Evolutionary conservation across 805 yeast species (phyloP).

Genomic region (Saccharomycopsis guyanensis): DNA sequence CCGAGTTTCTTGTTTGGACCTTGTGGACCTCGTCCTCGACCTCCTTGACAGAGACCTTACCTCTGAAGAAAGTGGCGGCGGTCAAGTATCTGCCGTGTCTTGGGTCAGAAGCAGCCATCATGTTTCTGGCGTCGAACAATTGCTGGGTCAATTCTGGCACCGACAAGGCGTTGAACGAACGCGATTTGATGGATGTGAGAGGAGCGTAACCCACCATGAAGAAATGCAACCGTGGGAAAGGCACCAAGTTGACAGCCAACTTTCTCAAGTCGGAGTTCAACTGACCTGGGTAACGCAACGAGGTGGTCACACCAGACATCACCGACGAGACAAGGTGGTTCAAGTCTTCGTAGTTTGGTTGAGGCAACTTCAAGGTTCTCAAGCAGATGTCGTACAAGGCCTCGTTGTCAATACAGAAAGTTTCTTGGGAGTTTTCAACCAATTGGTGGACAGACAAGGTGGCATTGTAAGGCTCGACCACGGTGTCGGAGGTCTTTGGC

Average conservation of each 20-base stretch:
- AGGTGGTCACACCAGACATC: slow-evolving; percentile 93
- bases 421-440: slow-evolving; percentile 85
- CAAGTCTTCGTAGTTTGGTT: slow-evolving; percentile 72
- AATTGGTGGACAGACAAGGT: slow-evolving; percentile 85
- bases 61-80: slow-evolving; percentile 91
- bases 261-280: slow-evolving; percentile 88
- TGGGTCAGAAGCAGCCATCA: slow-evolving; percentile 96
- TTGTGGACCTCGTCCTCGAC: slow-evolving; percentile 90
- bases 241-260: slow-evolving; percentile 88
- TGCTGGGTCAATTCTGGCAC: slow-evolving; percentile 93
- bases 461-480: slow-evolving; percentile 92
- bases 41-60: slow-evolving; percentile 86
- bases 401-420: slow-evolving; percentile 92
- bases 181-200: slow-evolving; percentile 70
- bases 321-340: slow-evolving; percentile 81
- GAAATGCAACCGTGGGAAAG: slow-evolving; percentile 92
- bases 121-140: slow-evolving; percentile 83
- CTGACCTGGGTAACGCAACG: slow-evolving; percentile 92
- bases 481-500: slow-evolving; percentile 86
- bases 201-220: slow-evolving; percentile 96
- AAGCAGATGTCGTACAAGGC: slow-evolving; percentile 87
- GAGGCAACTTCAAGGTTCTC: slow-evolving; percentile 71
- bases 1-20: slow-evolving; percentile 73
- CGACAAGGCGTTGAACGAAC: slow-evolving; percentile 73
- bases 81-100: slow-evolving; percentile 85